Conservation (phyloP, 2,329 filamentous ascomycete species). For the Aureobasidium sp. region DNA sequence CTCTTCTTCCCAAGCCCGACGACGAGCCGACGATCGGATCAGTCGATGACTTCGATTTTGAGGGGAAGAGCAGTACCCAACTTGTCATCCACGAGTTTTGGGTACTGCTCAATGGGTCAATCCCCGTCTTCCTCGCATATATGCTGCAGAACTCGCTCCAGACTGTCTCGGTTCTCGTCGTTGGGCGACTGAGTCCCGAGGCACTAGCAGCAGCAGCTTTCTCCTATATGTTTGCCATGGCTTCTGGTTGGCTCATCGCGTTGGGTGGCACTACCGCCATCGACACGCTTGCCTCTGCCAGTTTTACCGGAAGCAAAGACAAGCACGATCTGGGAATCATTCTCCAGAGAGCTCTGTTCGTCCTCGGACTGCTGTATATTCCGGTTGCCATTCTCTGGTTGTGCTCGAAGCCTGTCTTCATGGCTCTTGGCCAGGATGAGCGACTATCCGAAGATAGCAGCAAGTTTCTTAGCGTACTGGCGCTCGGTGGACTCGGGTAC, state of each 20-base stretch:
- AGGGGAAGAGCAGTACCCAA: slow-evolving; percentile 28
- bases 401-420: slow-evolving; percentile 67
- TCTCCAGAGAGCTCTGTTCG: slow-evolving; percentile 67
- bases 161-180: slow-evolving; percentile 73
- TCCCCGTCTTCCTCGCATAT: slow-evolving; percentile 78
- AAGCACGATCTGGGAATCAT: slow-evolving; percentile 72
- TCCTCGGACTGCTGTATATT: slow-evolving; percentile 65
- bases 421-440: slow-evolving; percentile 67
- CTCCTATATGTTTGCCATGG: slow-evolving; percentile 91
- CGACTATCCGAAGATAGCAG: slow-evolving; percentile 68
- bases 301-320: slow-evolving; percentile 73
- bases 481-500: slow-evolving; percentile 77
- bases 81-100: slow-evolving; percentile 54
- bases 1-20: slow-evolving; percentile 36
- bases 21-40: slow-evolving; percentile 29
- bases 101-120: slow-evolving; percentile 59
- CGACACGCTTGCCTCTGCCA: slow-evolving; percentile 75
- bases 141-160: slow-evolving; percentile 80
- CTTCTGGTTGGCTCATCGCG: slow-evolving; percentile 78
- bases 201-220: slow-evolving; percentile 77
- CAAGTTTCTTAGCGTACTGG: slow-evolving; percentile 63
- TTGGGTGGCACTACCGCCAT: slow-evolving; percentile 80
- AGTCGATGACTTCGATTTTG: slow-evolving; percentile 33
- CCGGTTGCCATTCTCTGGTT: slow-evolving; percentile 68
- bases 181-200: slow-evolving; percentile 71